Evolutionary conservation across 2,329 filamentous ascomycete species (phyloP).

Genomic region (Zasmidium cellare): DNA sequence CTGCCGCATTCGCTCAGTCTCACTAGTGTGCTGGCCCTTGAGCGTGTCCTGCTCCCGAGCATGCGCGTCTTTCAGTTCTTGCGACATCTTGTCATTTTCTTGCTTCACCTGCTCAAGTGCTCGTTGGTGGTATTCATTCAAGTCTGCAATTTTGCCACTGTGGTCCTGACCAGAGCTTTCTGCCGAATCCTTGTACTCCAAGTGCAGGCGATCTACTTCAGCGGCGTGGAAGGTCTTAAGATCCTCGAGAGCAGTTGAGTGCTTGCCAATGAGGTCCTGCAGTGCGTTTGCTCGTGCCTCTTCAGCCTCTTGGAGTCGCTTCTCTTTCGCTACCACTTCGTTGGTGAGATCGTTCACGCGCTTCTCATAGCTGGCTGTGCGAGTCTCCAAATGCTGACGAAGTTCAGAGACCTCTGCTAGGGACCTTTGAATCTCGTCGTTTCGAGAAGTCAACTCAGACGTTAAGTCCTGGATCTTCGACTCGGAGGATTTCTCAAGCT

Average conservation of each 20-base stretch:
- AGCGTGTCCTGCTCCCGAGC: not conserved
- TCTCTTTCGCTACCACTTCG: not conserved
- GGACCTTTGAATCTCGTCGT: not conserved
- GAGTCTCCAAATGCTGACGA: not conserved
- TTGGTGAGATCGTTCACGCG: not conserved
- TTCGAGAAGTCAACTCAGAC: not conserved
- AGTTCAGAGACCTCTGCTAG: not conserved
- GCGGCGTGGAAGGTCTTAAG: conserved; percentile 1
- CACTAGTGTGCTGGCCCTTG: not conserved
- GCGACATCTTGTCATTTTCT: not conserved
- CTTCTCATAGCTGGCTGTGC: not conserved
- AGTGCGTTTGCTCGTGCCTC: conserved; percentile 1
- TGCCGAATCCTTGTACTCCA: conserved; percentile 1
- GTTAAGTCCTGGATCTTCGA: not conserved
- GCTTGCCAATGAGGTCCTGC: conserved; percentile 8
- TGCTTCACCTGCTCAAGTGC: not conserved
- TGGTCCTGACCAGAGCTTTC: not conserved
- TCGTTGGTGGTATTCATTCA: conserved; percentile 2
- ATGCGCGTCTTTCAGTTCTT: not conserved
- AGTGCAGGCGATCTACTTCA: not conserved
- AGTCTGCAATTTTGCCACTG: not conserved
- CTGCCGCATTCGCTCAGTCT: not conserved
- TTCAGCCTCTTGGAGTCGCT: not conserved
- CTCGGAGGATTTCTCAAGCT: not conserved
- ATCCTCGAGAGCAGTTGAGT: not conserved